Evolutionary conservation across 257 asterid species (phyloP).

Genomic region (Jaltomata sinuosa): DNA sequence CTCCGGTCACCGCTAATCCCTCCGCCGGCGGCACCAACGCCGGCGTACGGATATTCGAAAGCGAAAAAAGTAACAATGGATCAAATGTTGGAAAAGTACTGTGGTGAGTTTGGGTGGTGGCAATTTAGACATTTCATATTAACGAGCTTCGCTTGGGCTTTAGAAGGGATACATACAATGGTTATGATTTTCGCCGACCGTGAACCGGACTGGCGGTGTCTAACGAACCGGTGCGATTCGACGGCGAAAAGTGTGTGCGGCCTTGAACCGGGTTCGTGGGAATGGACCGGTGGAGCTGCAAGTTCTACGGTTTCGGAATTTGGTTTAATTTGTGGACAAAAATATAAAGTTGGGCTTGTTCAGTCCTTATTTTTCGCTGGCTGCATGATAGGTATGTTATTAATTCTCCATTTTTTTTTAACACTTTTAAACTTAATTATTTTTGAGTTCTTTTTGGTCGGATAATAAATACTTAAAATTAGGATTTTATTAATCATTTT

Average conservation of each 20-base stretch:
- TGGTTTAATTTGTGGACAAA: conserved; percentile 63
- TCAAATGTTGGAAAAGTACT: conserved; percentile 49
- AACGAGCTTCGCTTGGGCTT: conserved; percentile 77
- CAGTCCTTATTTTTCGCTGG: conserved; percentile 80
- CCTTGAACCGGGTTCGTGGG: conserved; percentile 61
- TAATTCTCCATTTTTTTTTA: too few relatives aligned
- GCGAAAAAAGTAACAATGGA: conserved; percentile 47
- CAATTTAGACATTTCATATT: conserved; percentile 64
- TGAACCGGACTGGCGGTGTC: conserved; percentile 62
- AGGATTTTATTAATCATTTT: too few relatives aligned
- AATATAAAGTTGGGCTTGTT: conserved; percentile 74
- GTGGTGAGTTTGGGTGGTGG: conserved; percentile 90
- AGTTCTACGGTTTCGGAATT: conserved; percentile 75
- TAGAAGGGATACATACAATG: conserved; percentile 83
- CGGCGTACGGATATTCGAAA: neutral
- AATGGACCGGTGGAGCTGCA: conserved; percentile 55
- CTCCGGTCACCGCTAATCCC: conserved; percentile 31
- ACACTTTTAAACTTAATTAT: too few relatives aligned
- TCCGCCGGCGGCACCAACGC: neutral
- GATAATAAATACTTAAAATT: too few relatives aligned
- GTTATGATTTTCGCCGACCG: conserved; percentile 85
- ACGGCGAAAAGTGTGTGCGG: conserved; percentile 36
- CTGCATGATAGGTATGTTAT: conserved; percentile 67
- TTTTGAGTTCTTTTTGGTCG: too few relatives aligned
- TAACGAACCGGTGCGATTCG: conserved; percentile 12